phyloP scores from a whole-genome alignment of 306 rosid genomes.

The Vachellia collinsii region DNA sequence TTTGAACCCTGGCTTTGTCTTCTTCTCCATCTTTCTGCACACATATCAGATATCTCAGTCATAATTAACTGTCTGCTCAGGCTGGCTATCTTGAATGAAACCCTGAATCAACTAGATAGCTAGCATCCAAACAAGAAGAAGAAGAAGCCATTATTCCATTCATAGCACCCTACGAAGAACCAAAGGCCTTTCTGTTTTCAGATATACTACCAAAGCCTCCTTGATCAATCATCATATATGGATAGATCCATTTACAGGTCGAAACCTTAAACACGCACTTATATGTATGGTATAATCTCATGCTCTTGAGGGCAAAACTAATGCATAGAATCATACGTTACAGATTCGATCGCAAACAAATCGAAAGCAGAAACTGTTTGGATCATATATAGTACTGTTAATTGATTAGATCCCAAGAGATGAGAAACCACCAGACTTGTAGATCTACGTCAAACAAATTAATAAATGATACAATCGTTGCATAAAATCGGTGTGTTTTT shows the following conservation, averaged over 20 bases:
- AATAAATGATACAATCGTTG: neutral
- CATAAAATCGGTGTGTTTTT: neutral
- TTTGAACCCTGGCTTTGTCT: neutral
- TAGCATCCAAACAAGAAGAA: too few relatives aligned
- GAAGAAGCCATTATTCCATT: neutral
- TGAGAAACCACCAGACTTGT: neutral
- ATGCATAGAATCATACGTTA: constrained; percentile 26
- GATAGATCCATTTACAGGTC: neutral
- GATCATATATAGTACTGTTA: neutral
- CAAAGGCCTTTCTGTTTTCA: too few relatives aligned
- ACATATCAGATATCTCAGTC: constrained; percentile 24
- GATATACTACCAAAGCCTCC: neutral
- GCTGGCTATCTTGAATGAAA: constrained; percentile 34
- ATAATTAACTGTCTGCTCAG: constrained; percentile 26
- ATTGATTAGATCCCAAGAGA: neutral
- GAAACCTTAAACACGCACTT: neutral
- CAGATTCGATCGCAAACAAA: neutral
- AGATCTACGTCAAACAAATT: constrained; percentile 9
- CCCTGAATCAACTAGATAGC: constrained; percentile 9
- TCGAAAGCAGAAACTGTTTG: neutral
- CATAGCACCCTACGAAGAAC: too few relatives aligned
- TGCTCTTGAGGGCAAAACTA: constrained; percentile 8
- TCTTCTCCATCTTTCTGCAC: neutral
- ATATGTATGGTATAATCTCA: too few relatives aligned
- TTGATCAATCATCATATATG: neutral